A percentile compares a stretch with the other conserved stretches of the same genome.
Conservation (phyloP, 2,329 filamentous ascomycete genomes). For the Aspergillus niger region DNA sequence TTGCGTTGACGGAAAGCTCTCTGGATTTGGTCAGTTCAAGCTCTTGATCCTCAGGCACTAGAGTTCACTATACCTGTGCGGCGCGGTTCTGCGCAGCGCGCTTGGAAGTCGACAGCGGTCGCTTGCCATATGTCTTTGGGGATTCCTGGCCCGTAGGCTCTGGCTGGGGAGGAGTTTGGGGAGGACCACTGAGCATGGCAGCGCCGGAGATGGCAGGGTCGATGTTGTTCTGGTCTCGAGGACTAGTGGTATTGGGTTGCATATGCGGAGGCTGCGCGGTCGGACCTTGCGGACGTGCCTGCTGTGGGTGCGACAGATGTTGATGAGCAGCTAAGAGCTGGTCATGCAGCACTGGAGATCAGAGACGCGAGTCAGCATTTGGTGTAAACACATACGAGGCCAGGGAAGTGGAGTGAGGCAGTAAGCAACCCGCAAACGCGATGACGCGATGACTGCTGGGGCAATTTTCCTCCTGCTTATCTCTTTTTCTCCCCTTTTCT, state of each 20-base stretch:
- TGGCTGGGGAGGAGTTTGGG: constrained; percentile 35
- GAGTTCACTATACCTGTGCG: constrained; percentile 72
- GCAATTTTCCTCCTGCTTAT: neutral
- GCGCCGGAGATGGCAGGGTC: constrained; percentile 60
- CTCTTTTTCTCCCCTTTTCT: neutral
- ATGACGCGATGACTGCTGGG: neutral
- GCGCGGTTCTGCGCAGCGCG: constrained; percentile 94
- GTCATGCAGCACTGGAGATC: constrained; percentile 59
- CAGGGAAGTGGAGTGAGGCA: neutral
- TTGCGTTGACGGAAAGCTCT: constrained; percentile 96
- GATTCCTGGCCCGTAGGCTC: constrained; percentile 50
- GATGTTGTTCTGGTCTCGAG: constrained; percentile 57
- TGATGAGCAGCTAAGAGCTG: constrained; percentile 58
- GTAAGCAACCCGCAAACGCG: neutral
- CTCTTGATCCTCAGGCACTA: neutral
- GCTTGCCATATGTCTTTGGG: constrained; percentile 72
- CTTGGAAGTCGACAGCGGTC: constrained; percentile 93
- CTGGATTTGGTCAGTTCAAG: constrained; percentile 51
- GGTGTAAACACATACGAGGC: neutral
- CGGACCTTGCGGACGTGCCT: constrained; percentile 43
- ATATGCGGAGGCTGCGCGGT: constrained; percentile 45
- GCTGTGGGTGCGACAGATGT: constrained; percentile 48
- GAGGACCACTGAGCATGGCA: constrained; percentile 49
- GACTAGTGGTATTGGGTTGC: constrained; percentile 43
- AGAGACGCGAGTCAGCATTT: constrained; percentile 17